These are phyloP conservation scores for Punctularia strigosozonata DNA, from an alignment of 768 basidiomycete genomes.

Conservation along the genomic window DNA sequence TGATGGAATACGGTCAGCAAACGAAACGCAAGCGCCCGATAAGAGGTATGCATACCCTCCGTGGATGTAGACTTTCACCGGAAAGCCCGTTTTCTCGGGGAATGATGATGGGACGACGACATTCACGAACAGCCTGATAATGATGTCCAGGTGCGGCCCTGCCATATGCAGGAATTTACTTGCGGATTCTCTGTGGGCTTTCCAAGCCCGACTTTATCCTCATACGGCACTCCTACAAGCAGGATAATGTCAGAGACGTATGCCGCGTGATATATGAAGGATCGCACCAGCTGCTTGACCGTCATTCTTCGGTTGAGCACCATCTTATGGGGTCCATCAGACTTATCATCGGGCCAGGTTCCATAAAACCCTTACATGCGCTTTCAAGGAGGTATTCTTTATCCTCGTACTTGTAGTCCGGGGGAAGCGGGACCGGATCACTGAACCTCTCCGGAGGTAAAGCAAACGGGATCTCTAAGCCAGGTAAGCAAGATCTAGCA, in stretches of 20 bases:
- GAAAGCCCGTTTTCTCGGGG: slow-evolving; percentile 32
- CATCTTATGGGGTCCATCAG: slow-evolving; percentile 26
- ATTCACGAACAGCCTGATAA: slow-evolving; percentile 43
- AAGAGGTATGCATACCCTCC: slow-evolving; percentile 41
- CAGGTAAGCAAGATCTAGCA: background rate
- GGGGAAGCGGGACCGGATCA: slow-evolving; percentile 47
- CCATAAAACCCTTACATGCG: slow-evolving; percentile 28
- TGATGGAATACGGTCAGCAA: slow-evolving; percentile 13
- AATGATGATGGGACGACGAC: slow-evolving; percentile 47
- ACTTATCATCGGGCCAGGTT: background rate
- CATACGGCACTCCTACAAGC: slow-evolving; percentile 28
- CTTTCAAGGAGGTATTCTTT: slow-evolving; percentile 53
- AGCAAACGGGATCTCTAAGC: slow-evolving; percentile 61
- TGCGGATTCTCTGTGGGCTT: slow-evolving; percentile 64
- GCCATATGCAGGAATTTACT: slow-evolving; percentile 7
- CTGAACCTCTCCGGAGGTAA: slow-evolving; percentile 52
- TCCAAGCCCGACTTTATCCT: slow-evolving; percentile 57
- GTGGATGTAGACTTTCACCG: slow-evolving; percentile 68
- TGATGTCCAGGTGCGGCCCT: background rate
- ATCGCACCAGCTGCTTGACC: slow-evolving; percentile 47
- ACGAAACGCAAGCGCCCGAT: background rate
- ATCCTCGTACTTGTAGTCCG: slow-evolving; percentile 39
- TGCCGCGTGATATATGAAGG: background rate
- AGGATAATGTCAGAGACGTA: background rate
- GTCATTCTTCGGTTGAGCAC: slow-evolving; percentile 49